Conservation (phyloP, 805 yeast genomes). For the Myxozyma kluyveri region DNA sequence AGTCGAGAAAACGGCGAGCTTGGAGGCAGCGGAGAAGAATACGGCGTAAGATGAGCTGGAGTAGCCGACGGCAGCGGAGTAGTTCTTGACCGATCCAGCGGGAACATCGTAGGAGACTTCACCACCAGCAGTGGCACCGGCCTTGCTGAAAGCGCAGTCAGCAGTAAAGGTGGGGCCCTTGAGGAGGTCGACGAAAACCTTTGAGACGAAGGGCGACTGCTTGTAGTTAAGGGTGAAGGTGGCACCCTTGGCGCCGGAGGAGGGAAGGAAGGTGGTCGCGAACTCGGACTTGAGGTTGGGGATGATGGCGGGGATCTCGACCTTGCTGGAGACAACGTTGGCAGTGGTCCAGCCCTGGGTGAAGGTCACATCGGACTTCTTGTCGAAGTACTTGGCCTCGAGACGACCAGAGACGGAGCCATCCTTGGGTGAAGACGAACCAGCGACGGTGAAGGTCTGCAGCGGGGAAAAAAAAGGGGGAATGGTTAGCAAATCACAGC, state of each 20-base stretch:
- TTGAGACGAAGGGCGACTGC: conserved; percentile 89
- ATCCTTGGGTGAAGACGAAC: conserved; percentile 75
- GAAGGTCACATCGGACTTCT: conserved; percentile 84
- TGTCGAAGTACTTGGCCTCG: conserved; percentile 91
- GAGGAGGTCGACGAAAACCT: conserved; percentile 90
- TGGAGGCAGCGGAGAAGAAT: conserved; percentile 78
- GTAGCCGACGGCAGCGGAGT: conserved; percentile 93
- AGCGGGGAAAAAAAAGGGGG: neutral
- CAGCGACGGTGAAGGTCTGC: conserved; percentile 78
- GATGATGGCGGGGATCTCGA: conserved; percentile 86
- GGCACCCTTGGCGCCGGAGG: conserved; percentile 72
- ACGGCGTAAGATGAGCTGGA: conserved; percentile 81
- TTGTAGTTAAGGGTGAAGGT: conserved; percentile 86
- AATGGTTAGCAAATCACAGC: neutral
- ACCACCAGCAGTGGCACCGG: conserved; percentile 95
- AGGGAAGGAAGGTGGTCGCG: conserved; percentile 84
- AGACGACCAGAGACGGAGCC: conserved; percentile 81
- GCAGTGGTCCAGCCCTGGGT: conserved; percentile 98
- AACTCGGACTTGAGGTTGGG: conserved; percentile 92
- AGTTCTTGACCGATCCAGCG: conserved; percentile 87
- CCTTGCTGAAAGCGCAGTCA: conserved; percentile 91
- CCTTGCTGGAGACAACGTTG: conserved; percentile 85
- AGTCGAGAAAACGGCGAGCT: conserved; percentile 86
- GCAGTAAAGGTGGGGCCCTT: conserved; percentile 96
- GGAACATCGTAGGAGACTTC: conserved; percentile 95